phyloP scores from a whole-genome alignment of 495 filamentous ascomycete genomes.

The Geopyxis carbonaria region DNA sequence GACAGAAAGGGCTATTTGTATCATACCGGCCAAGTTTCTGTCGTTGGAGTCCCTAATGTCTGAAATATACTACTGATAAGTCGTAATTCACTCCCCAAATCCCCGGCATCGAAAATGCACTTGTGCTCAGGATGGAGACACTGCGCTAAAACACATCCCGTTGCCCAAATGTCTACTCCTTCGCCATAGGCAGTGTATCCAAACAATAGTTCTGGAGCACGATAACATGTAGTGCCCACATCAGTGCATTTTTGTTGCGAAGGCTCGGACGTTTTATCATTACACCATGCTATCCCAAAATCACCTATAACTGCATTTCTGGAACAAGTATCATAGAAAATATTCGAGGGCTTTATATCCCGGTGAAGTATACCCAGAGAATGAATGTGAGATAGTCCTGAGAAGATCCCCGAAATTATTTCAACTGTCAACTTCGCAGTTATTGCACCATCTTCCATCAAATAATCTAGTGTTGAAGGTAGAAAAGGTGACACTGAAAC shows the following conservation, averaged over 20 bases:
- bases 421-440: constrained; percentile 28
- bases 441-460: constrained; percentile 32
- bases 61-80: constrained; percentile 81
- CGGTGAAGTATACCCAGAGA: constrained; percentile 64
- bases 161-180: constrained; percentile 74
- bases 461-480: constrained; percentile 46
- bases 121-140: constrained; percentile 33
- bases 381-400: constrained; percentile 57
- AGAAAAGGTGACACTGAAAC: constrained; percentile 73
- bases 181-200: constrained; percentile 54
- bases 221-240: constrained; percentile 81
- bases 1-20: not conserved
- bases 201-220: constrained; percentile 81
- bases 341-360: constrained; percentile 83
- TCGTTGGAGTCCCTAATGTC: constrained; percentile 67
- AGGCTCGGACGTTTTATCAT: constrained; percentile 44
- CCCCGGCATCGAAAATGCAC: constrained; percentile 67
- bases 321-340: constrained; percentile 50
- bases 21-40: constrained; percentile 50
- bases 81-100: constrained; percentile 79
- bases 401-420: constrained; percentile 1
- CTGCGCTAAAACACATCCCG: constrained; percentile 68
- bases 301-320: constrained; percentile 59
- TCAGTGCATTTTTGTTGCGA: constrained; percentile 62
- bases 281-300: constrained; percentile 73